A percentile compares a stretch with the other conserved stretches of the same genome.
Conservation (phyloP, 768 basidiomycete genomes). For the Auricularia cornea region DNA sequence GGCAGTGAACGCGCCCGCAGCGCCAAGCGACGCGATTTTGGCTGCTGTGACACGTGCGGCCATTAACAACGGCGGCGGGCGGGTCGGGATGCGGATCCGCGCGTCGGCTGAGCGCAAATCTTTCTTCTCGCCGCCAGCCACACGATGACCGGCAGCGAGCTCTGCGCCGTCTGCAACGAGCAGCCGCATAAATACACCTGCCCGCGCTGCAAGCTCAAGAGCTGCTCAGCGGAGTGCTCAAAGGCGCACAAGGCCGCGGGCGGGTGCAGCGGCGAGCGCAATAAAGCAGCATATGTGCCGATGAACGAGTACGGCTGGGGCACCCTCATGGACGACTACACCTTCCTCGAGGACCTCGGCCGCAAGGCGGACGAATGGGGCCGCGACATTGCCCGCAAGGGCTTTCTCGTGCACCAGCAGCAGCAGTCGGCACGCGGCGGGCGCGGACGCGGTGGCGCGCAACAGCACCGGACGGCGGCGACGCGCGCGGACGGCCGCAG, state of each 20-base stretch:
- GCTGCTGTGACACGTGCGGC: not conserved
- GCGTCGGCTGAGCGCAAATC: not conserved
- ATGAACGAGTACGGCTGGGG: conserved; percentile 84
- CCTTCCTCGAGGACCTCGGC: conserved; percentile 75
- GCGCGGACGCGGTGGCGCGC: conserved; percentile 14
- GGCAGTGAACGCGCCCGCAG: not conserved
- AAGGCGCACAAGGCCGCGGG: conserved; percentile 52
- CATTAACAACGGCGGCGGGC: not conserved
- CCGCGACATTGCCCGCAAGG: conserved; percentile 54
- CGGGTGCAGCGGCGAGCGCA: conserved; percentile 62
- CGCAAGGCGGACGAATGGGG: conserved; percentile 71
- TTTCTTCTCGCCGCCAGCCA: not conserved
- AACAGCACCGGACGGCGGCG: conserved; percentile 19
- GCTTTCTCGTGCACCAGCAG: conserved; percentile 32
- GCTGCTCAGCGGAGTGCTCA: conserved; percentile 69
- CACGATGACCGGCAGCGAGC: not conserved
- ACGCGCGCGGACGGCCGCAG: conserved; percentile 40
- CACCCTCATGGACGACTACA: conserved; percentile 83
- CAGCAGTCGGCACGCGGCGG: conserved; percentile 3
- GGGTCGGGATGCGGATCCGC: not conserved
- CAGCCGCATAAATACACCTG: conserved; percentile 62
- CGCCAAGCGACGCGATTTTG: not conserved
- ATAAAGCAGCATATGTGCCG: conserved; percentile 65
- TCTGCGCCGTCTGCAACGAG: conserved; percentile 44
- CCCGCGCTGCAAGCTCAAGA: conserved; percentile 61